These are phyloP conservation scores for Didymella arachidicola DNA, from an alignment of 2,329 filamentous ascomycete species.

Conservation along the genomic window DNA sequence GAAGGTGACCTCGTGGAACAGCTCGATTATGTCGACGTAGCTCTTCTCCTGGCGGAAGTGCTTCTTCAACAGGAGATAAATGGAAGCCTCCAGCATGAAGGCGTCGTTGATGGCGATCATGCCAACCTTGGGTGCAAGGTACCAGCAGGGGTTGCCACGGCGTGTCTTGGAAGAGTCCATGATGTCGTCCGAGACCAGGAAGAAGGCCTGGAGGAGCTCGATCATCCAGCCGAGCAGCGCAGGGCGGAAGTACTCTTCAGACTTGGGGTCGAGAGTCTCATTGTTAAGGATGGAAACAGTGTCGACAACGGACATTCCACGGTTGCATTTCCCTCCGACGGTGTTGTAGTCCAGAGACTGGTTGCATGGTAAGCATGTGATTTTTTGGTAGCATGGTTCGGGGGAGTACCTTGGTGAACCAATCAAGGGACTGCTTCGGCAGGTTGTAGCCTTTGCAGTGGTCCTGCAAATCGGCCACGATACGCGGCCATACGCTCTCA, in stretches of 20 bases:
- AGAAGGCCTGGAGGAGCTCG: constrained; percentile 97
- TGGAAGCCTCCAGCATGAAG: constrained; percentile 90
- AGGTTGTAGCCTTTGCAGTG: constrained; percentile 84
- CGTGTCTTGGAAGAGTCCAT: constrained; percentile 97
- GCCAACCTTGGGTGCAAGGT: constrained; percentile 85
- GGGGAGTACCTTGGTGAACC: constrained; percentile 77
- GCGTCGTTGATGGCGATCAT: constrained; percentile 98
- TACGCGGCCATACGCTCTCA: constrained; percentile 85
- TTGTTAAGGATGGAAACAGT: constrained; percentile 81
- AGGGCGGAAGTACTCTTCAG: constrained; percentile 80
- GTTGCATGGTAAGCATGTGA: constrained; percentile 26
- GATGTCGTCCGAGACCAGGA: constrained; percentile 97
- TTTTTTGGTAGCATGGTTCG: constrained; percentile 6
- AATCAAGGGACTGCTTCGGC: constrained; percentile 79
- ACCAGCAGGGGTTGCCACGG: constrained; percentile 95
- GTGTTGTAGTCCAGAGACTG: constrained; percentile 87
- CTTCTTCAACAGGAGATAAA: constrained; percentile 92
- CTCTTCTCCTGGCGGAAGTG: constrained; percentile 86
- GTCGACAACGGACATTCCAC: constrained; percentile 96
- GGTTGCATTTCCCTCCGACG: constrained; percentile 96
- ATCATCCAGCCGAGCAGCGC: constrained; percentile 96
- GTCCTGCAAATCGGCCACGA: constrained; percentile 81
- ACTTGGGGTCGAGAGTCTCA: constrained; percentile 72
- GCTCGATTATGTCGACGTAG: constrained; percentile 91
- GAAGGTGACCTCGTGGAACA: constrained; percentile 94